These are phyloP conservation scores for Fusarium pseudocircinatum DNA, from an alignment of 2,329 filamentous ascomycete genomes.

Conservation along the genomic window DNA sequence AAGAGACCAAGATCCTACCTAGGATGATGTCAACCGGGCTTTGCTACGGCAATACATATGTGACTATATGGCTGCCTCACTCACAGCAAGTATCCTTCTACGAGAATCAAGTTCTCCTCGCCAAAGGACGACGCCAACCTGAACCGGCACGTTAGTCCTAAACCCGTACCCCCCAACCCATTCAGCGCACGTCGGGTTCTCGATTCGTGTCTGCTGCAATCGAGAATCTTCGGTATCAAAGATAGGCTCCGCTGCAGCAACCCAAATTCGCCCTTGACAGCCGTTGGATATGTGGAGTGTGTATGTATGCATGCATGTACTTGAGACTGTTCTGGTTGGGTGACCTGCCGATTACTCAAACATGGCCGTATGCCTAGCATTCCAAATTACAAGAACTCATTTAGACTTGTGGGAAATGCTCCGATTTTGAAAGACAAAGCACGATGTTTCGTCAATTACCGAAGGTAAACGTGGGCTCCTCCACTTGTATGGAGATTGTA, in stretches of 20 bases:
- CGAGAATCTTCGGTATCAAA: conserved; percentile 12
- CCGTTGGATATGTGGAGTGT: conserved; percentile 1
- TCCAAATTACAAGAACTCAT: neutral
- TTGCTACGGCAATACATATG: neutral
- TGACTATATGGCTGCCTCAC: neutral
- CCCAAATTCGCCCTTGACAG: conserved; percentile 2
- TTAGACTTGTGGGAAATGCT: conserved; percentile 21
- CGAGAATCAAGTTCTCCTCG: conserved; percentile 9
- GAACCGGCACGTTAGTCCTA: conserved; percentile 9
- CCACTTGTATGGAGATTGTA: conserved; percentile 19
- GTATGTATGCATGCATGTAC: neutral
- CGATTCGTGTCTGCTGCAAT: neutral
- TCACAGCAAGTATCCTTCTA: neutral
- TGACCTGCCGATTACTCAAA: neutral
- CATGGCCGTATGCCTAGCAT: conserved; percentile 11
- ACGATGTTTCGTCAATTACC: conserved; percentile 21
- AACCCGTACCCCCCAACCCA: conserved; percentile 19
- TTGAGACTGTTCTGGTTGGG: neutral
- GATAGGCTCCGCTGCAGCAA: conserved; percentile 7
- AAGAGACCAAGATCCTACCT: conserved; percentile 13
- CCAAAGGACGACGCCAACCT: conserved; percentile 9
- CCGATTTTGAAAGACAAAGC: conserved; percentile 14
- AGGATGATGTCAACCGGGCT: conserved; percentile 17
- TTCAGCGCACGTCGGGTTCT: neutral
- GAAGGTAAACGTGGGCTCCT: conserved; percentile 14